Conservation (phyloP, 139 green algal genomes). For the Tetradesmus lagerheimii region DNA sequence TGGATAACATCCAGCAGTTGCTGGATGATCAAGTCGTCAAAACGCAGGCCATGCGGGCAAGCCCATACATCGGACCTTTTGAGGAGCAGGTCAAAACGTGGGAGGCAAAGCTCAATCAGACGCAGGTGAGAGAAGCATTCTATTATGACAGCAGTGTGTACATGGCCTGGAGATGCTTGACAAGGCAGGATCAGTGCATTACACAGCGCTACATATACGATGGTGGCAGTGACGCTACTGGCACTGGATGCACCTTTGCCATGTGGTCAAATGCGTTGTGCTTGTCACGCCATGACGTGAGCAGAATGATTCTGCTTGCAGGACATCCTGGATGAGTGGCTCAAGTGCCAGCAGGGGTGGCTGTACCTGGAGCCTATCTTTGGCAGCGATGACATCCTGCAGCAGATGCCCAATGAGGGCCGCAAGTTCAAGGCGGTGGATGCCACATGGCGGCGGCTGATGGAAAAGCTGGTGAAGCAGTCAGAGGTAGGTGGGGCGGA, state of each 20-base stretch:
- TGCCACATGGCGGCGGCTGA: conserved; percentile 79
- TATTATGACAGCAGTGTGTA: no score
- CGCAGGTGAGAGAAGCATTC: conserved; percentile 63
- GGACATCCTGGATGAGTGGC: conserved; percentile 87
- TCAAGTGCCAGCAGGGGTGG: conserved; percentile 83
- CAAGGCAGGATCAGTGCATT: no score
- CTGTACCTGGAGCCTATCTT: conserved; percentile 92
- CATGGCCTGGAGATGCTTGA: no score
- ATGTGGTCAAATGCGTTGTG: no score
- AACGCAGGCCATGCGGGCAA: conserved; percentile 85
- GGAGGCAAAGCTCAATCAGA: conserved; percentile 75
- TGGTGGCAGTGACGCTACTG: no score
- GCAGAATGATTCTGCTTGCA: conserved; percentile 41
- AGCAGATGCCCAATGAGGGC: conserved; percentile 91
- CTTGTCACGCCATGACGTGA: no score
- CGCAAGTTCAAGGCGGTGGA: conserved; percentile 88
- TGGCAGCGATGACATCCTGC: conserved; percentile 87
- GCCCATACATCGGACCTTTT: conserved; percentile 85
- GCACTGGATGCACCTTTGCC: no score
- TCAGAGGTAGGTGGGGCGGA: conserved; percentile 63
- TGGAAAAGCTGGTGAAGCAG: conserved; percentile 83
- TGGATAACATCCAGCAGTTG: conserved; percentile 79
- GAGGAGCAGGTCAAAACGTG: conserved; percentile 76
- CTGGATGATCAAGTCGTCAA: conserved; percentile 69
- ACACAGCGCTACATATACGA: no score